Percentiles rank a stretch among this genome's conserved stretches.
Conservation (phyloP, 345 rosid species). For the Odontarrhena argentea region DNA sequence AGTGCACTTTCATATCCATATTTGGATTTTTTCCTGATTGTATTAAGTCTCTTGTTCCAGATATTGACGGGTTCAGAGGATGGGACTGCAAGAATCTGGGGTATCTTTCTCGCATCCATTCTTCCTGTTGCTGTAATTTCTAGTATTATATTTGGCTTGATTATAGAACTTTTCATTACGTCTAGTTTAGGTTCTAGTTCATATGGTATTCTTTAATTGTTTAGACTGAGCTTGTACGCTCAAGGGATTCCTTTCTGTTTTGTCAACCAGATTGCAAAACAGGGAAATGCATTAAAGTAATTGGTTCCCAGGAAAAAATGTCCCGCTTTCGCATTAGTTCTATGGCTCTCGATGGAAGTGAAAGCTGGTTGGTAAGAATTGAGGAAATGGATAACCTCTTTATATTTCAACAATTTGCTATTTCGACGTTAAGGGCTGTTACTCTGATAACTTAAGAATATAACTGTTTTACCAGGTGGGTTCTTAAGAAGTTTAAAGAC, state of each 20-base stretch:
- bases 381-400: slow-evolving; percentile 16
- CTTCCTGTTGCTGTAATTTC: not conserved
- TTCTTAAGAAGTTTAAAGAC: slow-evolving; percentile 2
- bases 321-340: slow-evolving; percentile 58
- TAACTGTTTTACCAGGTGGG: not conserved
- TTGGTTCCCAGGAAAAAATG: slow-evolving; percentile 59
- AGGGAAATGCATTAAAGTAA: slow-evolving; percentile 71
- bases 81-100: slow-evolving; percentile 96
- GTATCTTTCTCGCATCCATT: slow-evolving; percentile 44
- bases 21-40: slow-evolving; percentile 6
- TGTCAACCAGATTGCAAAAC: slow-evolving; percentile 79
- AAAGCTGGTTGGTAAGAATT: slow-evolving; percentile 96
- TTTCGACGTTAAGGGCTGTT: not conserved
- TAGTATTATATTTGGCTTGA: slow-evolving; percentile 13
- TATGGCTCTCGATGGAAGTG: slow-evolving; percentile 91
- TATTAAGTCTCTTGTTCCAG: slow-evolving; percentile 47
- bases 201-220: slow-evolving; percentile 5
- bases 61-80: slow-evolving; percentile 96
- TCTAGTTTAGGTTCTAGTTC: not conserved
- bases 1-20: not conserved
- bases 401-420: not conserved
- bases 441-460: not conserved
- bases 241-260: slow-evolving; percentile 17
- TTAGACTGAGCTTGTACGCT: slow-evolving; percentile 14
- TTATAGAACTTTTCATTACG: not conserved